Evolutionary conservation across 352 stramenopile genomes (phyloP).

Genomic region (Phytophthora podocarpi): DNA sequence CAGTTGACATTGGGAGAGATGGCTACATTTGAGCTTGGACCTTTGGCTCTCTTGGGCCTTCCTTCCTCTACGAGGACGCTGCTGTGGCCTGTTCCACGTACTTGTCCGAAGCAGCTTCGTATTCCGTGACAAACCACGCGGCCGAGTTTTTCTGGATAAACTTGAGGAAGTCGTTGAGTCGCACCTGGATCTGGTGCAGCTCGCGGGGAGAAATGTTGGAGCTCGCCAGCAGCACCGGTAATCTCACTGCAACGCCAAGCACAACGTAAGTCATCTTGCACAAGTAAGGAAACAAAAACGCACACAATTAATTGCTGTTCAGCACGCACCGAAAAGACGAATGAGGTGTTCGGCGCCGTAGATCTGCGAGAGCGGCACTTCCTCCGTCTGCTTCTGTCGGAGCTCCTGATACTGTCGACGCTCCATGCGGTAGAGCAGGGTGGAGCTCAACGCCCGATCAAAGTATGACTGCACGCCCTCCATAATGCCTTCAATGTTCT

Average conservation of each 20-base stretch:
- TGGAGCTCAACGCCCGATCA: conserved; percentile 87
- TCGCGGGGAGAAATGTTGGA: conserved; percentile 65
- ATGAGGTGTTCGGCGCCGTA: conserved; percentile 93
- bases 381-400: conserved; percentile 50
- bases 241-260: conserved; percentile 56
- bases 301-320: not conserved
- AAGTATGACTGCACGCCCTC: conserved; percentile 90
- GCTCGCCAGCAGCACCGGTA: conserved; percentile 75
- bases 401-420: conserved; percentile 89
- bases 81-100: conserved; percentile 50
- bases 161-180: conserved; percentile 86
- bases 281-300: not conserved
- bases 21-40: conserved; percentile 11
- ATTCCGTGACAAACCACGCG: conserved; percentile 72
- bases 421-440: conserved; percentile 92
- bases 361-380: conserved; percentile 82
- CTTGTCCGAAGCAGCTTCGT: conserved; percentile 60
- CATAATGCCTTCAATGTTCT: conserved; percentile 86
- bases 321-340: conserved; percentile 83
- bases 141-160: conserved; percentile 82
- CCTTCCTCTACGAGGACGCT: conserved; percentile 10
- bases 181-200: conserved; percentile 66
- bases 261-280: not conserved
- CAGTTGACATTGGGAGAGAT: too few species aligned
- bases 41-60: too few species aligned